These are phyloP conservation scores for Aspergillus tanneri DNA, from an alignment of 2,329 filamentous ascomycete species.

Conservation along the genomic window DNA sequence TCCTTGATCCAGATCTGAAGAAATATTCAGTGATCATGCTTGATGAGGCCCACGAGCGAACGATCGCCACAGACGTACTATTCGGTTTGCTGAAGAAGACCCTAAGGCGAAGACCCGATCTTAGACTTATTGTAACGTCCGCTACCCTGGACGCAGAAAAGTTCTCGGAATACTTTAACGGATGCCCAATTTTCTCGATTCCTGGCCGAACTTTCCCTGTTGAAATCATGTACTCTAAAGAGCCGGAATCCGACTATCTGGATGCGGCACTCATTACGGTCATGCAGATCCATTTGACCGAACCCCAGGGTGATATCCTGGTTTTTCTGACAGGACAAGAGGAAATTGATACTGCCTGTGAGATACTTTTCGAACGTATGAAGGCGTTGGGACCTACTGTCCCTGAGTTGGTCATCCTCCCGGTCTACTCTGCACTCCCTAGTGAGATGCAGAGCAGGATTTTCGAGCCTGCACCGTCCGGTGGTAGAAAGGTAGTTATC, in stretches of 20 bases:
- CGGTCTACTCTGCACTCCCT: conserved; percentile 92
- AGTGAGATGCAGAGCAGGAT: conserved; percentile 92
- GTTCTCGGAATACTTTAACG: conserved; percentile 93
- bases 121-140: conserved; percentile 95
- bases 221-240: conserved; percentile 90
- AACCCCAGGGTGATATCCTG: conserved; percentile 90
- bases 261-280: conserved; percentile 93
- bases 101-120: conserved; percentile 75
- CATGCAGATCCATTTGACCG: conserved; percentile 96
- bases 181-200: conserved; percentile 94
- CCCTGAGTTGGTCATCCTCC: conserved; percentile 86
- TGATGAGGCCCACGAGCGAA: conserved; percentile 96
- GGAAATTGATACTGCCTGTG: conserved; percentile 93
- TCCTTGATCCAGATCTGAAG: conserved; percentile 84
- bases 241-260: conserved; percentile 93
- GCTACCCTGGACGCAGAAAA: conserved; percentile 96
- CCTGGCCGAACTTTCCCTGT: conserved; percentile 94
- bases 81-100: conserved; percentile 96
- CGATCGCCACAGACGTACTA: conserved; percentile 90
- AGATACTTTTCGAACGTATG: conserved; percentile 93
- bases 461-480: conserved; percentile 86
- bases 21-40: conserved; percentile 97
- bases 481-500: conserved; percentile 89
- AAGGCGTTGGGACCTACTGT: conserved; percentile 88
- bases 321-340: conserved; percentile 96